Evolutionary conservation across 176 grass and related monocot species (phyloP), one percentile per base, ranked within the genome.

Genomic region (Rhynchospora tenuis): DNA sequence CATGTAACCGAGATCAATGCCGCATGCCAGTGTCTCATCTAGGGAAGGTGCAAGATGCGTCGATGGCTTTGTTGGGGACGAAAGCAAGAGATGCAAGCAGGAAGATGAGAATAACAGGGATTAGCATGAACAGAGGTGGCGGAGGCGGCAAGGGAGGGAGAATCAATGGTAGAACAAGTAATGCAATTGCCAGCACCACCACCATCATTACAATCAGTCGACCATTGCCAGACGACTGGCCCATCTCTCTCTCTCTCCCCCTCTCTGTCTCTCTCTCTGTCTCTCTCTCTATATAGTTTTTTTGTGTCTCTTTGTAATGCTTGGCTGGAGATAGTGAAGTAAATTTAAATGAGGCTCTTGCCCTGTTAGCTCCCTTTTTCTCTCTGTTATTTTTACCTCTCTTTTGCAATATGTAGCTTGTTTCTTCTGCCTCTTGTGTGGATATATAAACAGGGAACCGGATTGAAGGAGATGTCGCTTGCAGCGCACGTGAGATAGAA

Each of bases 161-260:
- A 83, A 88, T 78, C 82, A 96, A 43, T 20, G 93, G 93, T 23
- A 93, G 87, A 54, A 91, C 78, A 3, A 96, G 90, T 73, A 96
- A 84, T 68, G 68, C 33, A 5, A 56, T 68, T 9, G 88, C 68
- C 67, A 83, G 59, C 28, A 17, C 79, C 56, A 84, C 56, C 80
- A 89, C 0, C 64, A 83, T 13, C 67, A 84, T 29, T 65, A 91
- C 26, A 11, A 70, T 51, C 65, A 81, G 38, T 19, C 24, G 46
- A 6, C 80, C 80, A 24, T 89, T 78, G 73, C 79, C 83, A 33
- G 79, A 6, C 68, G 69, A 0, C 29, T 79, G 2, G 4, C 20
- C 43, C 78, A 65, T 46, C 0, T 75, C 9, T 22, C 43, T 5
- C 3, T 68, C 1, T 45, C 2, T 7, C 46, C 61, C 55, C 10